Base-by-base conservation (phyloP, 2,329 filamentous ascomycete species). In the Cladophialophora psammophila region DNA sequence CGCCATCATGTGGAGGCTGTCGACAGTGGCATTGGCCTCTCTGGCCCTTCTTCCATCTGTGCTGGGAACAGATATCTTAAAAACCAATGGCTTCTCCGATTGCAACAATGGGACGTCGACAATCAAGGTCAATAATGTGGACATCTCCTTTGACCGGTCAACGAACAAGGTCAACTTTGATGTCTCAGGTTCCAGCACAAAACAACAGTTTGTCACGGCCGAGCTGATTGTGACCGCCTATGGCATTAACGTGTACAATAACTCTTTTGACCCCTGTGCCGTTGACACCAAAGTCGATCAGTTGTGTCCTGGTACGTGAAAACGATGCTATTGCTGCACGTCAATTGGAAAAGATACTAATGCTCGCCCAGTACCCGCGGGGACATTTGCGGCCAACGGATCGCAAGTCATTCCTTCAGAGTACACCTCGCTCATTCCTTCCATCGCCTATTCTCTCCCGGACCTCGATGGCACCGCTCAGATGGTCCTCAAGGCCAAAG, bases 401-500 rank as follows among this genome's bases (percentile, higher is more conserved):
- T 81, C 80, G 3, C 90, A 95, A 77, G 79, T 83, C 35, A 91
- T 99, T 45, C 91, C 93, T 15, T 79, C 86, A 0, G 75, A 88
- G 68, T 94, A 89, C 75, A 88, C 92, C 64, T 85, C 85, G 62
- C 81, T 91, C 79, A 94, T 99, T 48, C 95, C 95, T 1, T 82
- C 87, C 2, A 96, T 99, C 72, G 94, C 94, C 12, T 99, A 97
- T 81, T 86, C 87, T 68, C 84, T 99, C 36, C 95, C 95, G 58
- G 94, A 99, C 77, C 90, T 99, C 72, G 90, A 94, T 63, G 94
- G 94, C 42, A 81, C 90, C 74, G 95, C 94, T 38, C 95, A 89
- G 53, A 82, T 99, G 70, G 82, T 92, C 76, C 85, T 99, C 54
- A 88, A 85, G 67, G 81, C 87, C 4, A 79, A 87, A 45, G 87